Percentiles rank a stretch among this genome's conserved stretches.
phyloP scores from a whole-genome alignment of 2,329 filamentous ascomycete genomes.

The Ascochyta pisi region DNA sequence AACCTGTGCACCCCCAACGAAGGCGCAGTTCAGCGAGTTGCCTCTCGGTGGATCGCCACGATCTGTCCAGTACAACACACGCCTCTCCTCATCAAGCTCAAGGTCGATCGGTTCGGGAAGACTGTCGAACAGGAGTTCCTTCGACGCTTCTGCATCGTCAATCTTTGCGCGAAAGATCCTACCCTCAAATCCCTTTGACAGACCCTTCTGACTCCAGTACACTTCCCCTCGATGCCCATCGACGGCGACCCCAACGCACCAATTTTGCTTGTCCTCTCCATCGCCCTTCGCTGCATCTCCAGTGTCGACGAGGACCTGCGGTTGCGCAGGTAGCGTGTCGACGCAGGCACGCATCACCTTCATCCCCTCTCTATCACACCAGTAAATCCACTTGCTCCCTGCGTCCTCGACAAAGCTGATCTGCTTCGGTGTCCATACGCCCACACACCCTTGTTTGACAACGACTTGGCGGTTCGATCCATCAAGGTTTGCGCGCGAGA shows the following conservation, averaged over 20 bases:
- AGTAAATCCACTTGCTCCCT: slow-evolving; percentile 44
- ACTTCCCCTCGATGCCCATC: slow-evolving; percentile 53
- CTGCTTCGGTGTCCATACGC: slow-evolving; percentile 55
- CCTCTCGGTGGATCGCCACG: slow-evolving; percentile 64
- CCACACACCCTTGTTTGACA: slow-evolving; percentile 48
- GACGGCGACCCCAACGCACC: slow-evolving; percentile 65
- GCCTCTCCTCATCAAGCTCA: slow-evolving; percentile 57
- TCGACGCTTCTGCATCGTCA: slow-evolving; percentile 48
- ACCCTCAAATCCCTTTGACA: slow-evolving; percentile 58
- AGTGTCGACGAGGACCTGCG: slow-evolving; percentile 14
- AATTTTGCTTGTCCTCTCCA: slow-evolving; percentile 49
- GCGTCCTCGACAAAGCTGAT: slow-evolving; percentile 29
- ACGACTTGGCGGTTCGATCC: slow-evolving; percentile 56
- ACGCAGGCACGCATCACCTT: slow-evolving; percentile 42
- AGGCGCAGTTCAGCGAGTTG: slow-evolving; percentile 59
- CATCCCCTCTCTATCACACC: slow-evolving; percentile 53
- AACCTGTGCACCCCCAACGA: background rate
- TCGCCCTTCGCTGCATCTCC: background rate
- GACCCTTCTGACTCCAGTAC: slow-evolving; percentile 69
- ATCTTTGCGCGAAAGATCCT: slow-evolving; percentile 60
- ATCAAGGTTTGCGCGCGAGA: slow-evolving; percentile 57
- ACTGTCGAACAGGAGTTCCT: slow-evolving; percentile 36
- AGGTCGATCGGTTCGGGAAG: slow-evolving; percentile 60
- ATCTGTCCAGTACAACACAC: slow-evolving; percentile 66
- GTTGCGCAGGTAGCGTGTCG: slow-evolving; percentile 12